Percentiles rank a stretch among this genome's conserved stretches.
phyloP scores from a whole-genome alignment of 208 protist genomes.

The Spongospora subterranea region DNA sequence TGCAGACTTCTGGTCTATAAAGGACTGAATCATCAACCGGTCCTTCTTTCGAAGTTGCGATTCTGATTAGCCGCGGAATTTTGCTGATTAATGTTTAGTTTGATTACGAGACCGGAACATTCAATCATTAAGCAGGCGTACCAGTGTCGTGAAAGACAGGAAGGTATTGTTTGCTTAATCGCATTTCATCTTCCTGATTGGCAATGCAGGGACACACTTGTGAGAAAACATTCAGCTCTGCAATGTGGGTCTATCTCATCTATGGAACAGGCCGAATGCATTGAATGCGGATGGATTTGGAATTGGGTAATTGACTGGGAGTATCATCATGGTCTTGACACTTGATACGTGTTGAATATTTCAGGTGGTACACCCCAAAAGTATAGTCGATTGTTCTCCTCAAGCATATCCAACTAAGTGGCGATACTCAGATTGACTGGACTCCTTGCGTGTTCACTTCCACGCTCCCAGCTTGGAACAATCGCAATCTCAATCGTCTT shows the following conservation, averaged over 20 bases:
- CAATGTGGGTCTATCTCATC: neutral
- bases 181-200: neutral
- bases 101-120: conserved; percentile 53
- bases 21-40: conserved; percentile 27
- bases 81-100: neutral
- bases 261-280: conserved; percentile 40
- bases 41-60: conserved; percentile 14
- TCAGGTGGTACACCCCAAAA: conserved; percentile 31
- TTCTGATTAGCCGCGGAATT: neutral
- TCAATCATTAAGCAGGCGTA: conserved; percentile 52
- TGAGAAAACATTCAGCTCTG: neutral
- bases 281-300: conserved; percentile 69
- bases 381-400: neutral
- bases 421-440: neutral
- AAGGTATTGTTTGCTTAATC: conserved; percentile 4
- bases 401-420: neutral
- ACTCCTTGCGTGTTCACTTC: conserved; percentile 67
- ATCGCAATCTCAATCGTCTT: conserved; percentile 65
- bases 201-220: conserved; percentile 2
- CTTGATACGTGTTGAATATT: neutral
- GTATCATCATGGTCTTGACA: neutral
- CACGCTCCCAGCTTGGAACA: conserved; percentile 67
- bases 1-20: conserved; percentile 46
- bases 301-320: conserved; percentile 55
- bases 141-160: conserved; percentile 1